These are phyloP conservation scores for Penicillium sp. DNA, from an alignment of 2,329 filamentous ascomycete genomes.

Conservation along the genomic window DNA sequence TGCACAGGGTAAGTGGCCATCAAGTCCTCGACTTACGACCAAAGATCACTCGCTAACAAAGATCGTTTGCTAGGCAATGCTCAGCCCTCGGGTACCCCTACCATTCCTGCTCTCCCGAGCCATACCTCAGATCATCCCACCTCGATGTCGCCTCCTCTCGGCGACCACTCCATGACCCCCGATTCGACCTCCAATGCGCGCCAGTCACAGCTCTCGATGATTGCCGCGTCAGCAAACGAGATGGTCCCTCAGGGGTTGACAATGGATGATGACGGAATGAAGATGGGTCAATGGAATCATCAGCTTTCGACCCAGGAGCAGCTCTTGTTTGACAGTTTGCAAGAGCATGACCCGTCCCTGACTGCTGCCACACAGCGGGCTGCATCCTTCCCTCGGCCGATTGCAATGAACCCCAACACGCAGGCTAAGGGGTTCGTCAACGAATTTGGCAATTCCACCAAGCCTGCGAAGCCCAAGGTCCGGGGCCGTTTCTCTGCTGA, in stretches of 20 bases:
- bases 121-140: slow-evolving; percentile 40
- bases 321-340: slow-evolving; percentile 47
- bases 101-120: slow-evolving; percentile 42
- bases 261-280: slow-evolving; percentile 46
- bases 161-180: slow-evolving; percentile 42
- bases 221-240: slow-evolving; percentile 54
- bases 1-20: slow-evolving; percentile 22
- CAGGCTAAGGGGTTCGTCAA: slow-evolving; percentile 50
- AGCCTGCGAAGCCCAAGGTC: slow-evolving; percentile 55
- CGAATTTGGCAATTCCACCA: slow-evolving; percentile 48
- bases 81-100: slow-evolving; percentile 38
- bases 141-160: slow-evolving; percentile 44
- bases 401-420: slow-evolving; percentile 51
- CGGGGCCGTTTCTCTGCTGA: slow-evolving; percentile 63
- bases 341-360: slow-evolving; percentile 48
- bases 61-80: slow-evolving; percentile 34
- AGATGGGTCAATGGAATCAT: slow-evolving; percentile 43
- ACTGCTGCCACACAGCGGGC: slow-evolving; percentile 48
- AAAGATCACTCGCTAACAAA: slow-evolving; percentile 23
- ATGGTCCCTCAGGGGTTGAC: slow-evolving; percentile 50
- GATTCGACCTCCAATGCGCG: slow-evolving; percentile 46
- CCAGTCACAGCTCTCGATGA: slow-evolving; percentile 53
- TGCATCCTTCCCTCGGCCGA: slow-evolving; percentile 49
- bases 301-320: slow-evolving; percentile 48
- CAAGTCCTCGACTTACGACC: too few relatives aligned